phyloP scores from a whole-genome alignment of 202 grass and related monocot genomes.

The Zoysia matrella region DNA sequence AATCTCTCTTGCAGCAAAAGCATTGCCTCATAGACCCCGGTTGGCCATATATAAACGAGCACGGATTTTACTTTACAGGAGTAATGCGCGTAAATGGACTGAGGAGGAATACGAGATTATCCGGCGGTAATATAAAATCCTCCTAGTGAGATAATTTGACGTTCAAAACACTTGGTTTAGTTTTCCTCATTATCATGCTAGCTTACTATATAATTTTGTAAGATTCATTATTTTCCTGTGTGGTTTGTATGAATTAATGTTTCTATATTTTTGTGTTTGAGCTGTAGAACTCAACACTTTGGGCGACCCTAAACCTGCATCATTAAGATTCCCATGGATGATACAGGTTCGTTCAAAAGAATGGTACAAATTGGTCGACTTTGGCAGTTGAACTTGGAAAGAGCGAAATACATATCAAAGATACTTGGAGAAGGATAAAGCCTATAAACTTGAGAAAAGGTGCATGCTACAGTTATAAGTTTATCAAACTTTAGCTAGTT shows the following conservation, averaged over 20 bases:
- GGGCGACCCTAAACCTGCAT: too few relatives aligned
- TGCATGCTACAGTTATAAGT: conserved; percentile 35
- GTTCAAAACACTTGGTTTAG: not conserved
- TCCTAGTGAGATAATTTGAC: not conserved
- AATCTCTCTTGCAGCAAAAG: conserved; percentile 46
- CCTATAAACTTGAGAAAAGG: conserved; percentile 56
- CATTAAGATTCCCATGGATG: conserved; percentile 31
- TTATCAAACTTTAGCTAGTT: conserved; percentile 31
- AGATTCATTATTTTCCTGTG: not conserved
- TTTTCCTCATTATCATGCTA: conserved; percentile 23
- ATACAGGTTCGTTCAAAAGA: conserved; percentile 56
- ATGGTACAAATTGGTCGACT: conserved; percentile 59
- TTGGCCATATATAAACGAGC: conserved; percentile 50
- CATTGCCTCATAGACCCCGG: conserved; percentile 66
- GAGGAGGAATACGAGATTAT: conserved; percentile 45
- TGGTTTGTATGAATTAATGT: conserved; percentile 23
- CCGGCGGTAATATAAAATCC: conserved; percentile 38
- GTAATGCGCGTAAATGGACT: conserved; percentile 60
- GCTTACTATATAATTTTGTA: not conserved
- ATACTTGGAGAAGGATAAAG: conserved; percentile 76
- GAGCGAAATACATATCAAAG: conserved; percentile 71
- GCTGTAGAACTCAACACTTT: not conserved
- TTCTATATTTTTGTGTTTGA: conserved; percentile 26
- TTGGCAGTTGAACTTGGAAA: conserved; percentile 61
- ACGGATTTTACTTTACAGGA: conserved; percentile 49